Percentiles rank a stretch among this genome's conserved stretches.
Evolutionary conservation across 768 basidiomycete species (phyloP).

Genomic region (Naematelia encephala): DNA sequence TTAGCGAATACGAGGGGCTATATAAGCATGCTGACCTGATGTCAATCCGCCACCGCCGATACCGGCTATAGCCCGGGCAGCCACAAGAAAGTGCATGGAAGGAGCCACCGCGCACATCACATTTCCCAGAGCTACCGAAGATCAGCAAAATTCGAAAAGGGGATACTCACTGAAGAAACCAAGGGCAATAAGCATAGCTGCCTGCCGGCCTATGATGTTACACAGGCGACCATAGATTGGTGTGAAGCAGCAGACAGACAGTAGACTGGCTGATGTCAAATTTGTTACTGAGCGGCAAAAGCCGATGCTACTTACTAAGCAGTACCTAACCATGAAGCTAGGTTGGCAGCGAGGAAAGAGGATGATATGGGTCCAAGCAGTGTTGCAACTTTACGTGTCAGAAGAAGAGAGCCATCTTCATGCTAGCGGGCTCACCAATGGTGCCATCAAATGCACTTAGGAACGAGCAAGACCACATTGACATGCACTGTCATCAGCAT

Average conservation of each 20-base stretch:
- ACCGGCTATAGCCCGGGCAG: conserved; percentile 78
- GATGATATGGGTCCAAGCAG: conserved; percentile 80
- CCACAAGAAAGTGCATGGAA: conserved; percentile 76
- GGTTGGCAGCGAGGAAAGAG: conserved; percentile 59
- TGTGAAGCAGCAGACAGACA: conserved; percentile 86
- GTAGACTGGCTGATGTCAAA: conserved; percentile 50
- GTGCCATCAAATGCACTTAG: conserved; percentile 79
- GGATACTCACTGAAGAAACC: conserved; percentile 67
- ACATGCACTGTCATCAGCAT: neutral
- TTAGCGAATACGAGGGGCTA: too few relatives aligned
- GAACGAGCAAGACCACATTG: conserved; percentile 56
- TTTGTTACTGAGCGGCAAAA: too few relatives aligned
- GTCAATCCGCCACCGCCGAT: conserved; percentile 80
- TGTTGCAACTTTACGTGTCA: conserved; percentile 64
- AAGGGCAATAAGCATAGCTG: conserved; percentile 79
- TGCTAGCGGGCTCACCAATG: conserved; percentile 18
- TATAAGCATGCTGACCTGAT: too few relatives aligned
- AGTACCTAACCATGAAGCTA: conserved; percentile 82
- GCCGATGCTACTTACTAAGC: conserved; percentile 56
- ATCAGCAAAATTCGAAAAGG: neutral
- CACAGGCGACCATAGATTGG: conserved; percentile 55
- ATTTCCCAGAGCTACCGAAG: conserved; percentile 60
- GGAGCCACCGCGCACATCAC: conserved; percentile 80
- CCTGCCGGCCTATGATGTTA: conserved; percentile 60
- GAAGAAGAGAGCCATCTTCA: neutral